A percentile compares a stretch with the other conserved stretches of the same genome.
Evolutionary conservation across 2,329 filamentous ascomycete genomes (phyloP).

Genomic region (Aurifilum marmelostoma): DNA sequence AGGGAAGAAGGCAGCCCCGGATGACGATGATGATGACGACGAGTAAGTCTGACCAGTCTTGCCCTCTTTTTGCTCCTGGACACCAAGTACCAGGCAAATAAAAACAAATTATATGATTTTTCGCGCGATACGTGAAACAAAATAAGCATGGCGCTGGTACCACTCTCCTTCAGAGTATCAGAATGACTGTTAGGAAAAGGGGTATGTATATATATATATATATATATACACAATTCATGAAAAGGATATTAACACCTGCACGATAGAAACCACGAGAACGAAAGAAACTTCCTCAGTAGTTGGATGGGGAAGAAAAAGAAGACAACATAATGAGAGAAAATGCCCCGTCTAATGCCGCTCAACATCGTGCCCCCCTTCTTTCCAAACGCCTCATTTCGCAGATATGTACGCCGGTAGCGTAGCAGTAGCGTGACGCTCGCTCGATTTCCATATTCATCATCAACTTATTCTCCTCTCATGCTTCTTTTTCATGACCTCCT

Average conservation of each 20-base stretch:
- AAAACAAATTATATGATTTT: too few relatives aligned
- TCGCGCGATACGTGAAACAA: not conserved
- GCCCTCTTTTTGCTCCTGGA: not conserved
- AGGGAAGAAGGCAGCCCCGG: conserved; percentile 38
- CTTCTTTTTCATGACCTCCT: conserved; percentile 33
- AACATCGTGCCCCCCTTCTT: conserved; percentile 14
- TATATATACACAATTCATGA: conserved; percentile 7
- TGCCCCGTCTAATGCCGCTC: conserved; percentile 18
- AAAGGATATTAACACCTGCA: conserved; percentile 28
- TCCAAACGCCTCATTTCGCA: not conserved
- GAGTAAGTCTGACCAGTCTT: conserved; percentile 31
- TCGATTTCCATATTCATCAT: not conserved
- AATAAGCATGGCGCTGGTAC: not conserved
- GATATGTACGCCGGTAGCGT: conserved; percentile 8
- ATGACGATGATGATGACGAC: conserved; percentile 42
- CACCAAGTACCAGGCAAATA: not conserved
- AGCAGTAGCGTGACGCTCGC: conserved; percentile 7
- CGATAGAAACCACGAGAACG: conserved; percentile 25
- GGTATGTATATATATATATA: conserved; percentile 22
- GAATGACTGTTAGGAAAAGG: conserved; percentile 28
- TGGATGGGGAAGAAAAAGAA: conserved; percentile 28
- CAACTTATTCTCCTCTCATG: not conserved
- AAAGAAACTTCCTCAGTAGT: conserved; percentile 28
- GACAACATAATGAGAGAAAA: conserved; percentile 14
- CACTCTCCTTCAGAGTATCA: not conserved